Evolutionary conservation across 2,329 filamentous ascomycete genomes (phyloP), one percentile per base, ranked within the genome.

Genomic region (Dactylellina sp.): DNA sequence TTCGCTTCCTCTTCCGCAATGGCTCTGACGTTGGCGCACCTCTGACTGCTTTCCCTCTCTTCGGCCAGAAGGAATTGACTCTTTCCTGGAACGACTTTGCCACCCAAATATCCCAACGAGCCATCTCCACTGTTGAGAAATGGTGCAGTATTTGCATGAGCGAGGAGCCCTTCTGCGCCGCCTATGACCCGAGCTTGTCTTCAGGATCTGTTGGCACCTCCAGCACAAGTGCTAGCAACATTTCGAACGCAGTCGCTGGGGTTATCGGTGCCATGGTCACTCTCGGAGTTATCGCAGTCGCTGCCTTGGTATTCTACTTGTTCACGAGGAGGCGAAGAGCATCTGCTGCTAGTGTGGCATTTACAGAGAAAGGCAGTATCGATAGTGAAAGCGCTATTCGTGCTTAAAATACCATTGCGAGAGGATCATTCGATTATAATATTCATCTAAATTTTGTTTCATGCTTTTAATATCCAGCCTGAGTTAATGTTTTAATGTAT

Each of bases 1-100:
- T 89, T 2, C 84, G 86, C n/a, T 87, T 89, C 78, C 79, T 85
- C 2, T 88, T 87, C 80, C 84, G 85, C 32, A 83, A 84, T 44
- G 83, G 83, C 62, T 83, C 84, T 5, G 85, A 84, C 18, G 80
- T 82, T 16, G 68, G 77, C 0, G 78, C 79, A 2, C 79, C 80
- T 0, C 72, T 86, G 9, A 80, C 77, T 4, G 75, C 81, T 0
- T 89, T 84, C 80, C 85, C 87, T 0, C 83, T 89, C 6, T 89
- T 89, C 76, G 76, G 76, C n/a, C 59, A 57, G 24, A 39, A 63
- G 6, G 57, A 64, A 14, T 18, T 42, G 1, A 70, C 71, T 3
- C 57, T 78, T 37, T 42, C 72, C 18, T 78, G 76, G 75, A 55
- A 37, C 14, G 76, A 77, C n/a, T 78, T 78, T 56, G 55, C 47